Percentiles rank a stretch among this genome's conserved stretches.
Conservation (phyloP, 306 rosid genomes). For the Begonia fuchsioides region DNA sequence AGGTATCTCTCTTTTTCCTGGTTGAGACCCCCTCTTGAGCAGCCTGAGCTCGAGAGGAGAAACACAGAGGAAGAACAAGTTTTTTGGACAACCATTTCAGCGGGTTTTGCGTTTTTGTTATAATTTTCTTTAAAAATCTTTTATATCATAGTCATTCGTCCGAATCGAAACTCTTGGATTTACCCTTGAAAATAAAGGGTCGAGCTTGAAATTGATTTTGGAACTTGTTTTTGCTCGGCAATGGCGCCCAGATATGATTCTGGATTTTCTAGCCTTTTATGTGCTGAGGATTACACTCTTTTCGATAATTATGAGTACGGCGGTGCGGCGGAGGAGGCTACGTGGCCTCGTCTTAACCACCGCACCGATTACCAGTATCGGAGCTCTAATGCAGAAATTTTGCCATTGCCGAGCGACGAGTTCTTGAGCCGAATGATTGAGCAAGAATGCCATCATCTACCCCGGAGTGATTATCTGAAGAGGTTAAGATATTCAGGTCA, state of each 20-base stretch:
- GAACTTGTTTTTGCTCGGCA: background rate
- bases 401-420: slow-evolving; percentile 67
- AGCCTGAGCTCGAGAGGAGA: no score
- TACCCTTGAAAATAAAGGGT: background rate
- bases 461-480: slow-evolving; percentile 34
- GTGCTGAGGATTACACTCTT: slow-evolving; percentile 45
- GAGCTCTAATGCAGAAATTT: slow-evolving; percentile 18
- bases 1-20: slow-evolving; percentile 26
- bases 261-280: slow-evolving; percentile 59
- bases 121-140: background rate
- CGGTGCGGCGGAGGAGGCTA: slow-evolving; percentile 16
- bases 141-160: background rate
- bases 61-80: background rate
- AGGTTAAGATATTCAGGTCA: slow-evolving; percentile 50
- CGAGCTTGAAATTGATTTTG: background rate
- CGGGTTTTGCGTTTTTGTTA: background rate
- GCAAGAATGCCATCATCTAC: slow-evolving; percentile 51
- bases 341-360: slow-evolving; percentile 20
- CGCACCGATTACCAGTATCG: slow-evolving; percentile 14
- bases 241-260: slow-evolving; percentile 92
- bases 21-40: no score
- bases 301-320: slow-evolving; percentile 40
- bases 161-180: background rate
- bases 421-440: slow-evolving; percentile 42
- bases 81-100: background rate